Conservation (phyloP, 2,329 filamentous ascomycete genomes). For the Aureobasidium sp. region DNA sequence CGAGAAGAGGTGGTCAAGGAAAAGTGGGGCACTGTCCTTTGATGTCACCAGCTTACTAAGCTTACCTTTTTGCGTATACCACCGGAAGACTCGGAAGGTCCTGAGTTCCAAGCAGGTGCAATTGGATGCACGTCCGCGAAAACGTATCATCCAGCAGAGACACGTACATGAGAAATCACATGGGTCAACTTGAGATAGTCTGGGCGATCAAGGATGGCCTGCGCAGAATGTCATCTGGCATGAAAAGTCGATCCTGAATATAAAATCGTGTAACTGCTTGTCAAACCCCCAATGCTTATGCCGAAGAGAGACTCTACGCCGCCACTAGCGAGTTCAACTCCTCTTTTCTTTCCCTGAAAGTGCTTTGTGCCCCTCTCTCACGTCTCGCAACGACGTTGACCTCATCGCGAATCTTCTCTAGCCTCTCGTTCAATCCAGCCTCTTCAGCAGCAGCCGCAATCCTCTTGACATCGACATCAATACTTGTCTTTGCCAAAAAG, state of each 20-base stretch:
- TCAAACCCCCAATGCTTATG: not conserved
- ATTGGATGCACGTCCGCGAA: not conserved
- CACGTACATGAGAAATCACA: no score
- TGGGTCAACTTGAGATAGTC: no score
- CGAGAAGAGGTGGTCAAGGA: not conserved
- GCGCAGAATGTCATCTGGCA: no score
- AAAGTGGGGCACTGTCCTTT: not conserved
- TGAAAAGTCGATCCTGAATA: no score
- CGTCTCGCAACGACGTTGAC: constrained; percentile 69
- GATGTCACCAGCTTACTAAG: not conserved
- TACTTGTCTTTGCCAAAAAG: constrained; percentile 62
- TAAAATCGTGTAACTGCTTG: no score
- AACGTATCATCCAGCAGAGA: no score
- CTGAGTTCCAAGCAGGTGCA: not conserved
- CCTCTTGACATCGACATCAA: constrained; percentile 64
- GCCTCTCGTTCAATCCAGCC: constrained; percentile 59
- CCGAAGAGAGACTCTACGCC: not conserved
- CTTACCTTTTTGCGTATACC: not conserved
- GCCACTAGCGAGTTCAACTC: constrained; percentile 57
- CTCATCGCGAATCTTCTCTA: constrained; percentile 72
- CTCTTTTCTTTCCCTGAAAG: constrained; percentile 66
- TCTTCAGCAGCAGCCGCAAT: constrained; percentile 73
- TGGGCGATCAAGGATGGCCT: no score
- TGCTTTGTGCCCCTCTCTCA: constrained; percentile 84
- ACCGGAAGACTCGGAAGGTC: not conserved